phyloP scores from a whole-genome alignment of 352 stramenopile genomes.

The Elongisporangium undulatum region DNA sequence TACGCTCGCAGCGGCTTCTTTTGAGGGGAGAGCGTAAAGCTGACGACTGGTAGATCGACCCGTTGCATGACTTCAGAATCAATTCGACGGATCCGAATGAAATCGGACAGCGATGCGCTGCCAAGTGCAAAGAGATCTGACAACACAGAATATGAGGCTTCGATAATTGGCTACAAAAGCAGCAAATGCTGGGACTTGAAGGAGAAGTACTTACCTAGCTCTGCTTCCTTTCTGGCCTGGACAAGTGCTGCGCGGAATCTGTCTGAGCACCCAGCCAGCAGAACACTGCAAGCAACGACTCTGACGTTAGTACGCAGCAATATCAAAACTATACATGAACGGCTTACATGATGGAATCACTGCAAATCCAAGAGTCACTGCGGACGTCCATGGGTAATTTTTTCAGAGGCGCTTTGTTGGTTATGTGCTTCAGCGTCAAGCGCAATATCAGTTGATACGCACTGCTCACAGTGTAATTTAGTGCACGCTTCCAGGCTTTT shows the following conservation, averaged over 20 bases:
- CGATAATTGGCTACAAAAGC: neutral
- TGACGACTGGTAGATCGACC: constrained; percentile 53
- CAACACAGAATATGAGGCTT: neutral
- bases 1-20: constrained; percentile 42
- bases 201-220: constrained; percentile 37
- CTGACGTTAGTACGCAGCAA: too few relatives aligned
- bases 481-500: neutral
- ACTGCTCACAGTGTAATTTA: constrained; percentile 17
- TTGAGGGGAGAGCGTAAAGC: constrained; percentile 54
- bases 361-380: constrained; percentile 71
- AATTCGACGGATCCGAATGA: constrained; percentile 47
- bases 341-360: constrained; percentile 67
- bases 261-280: constrained; percentile 58
- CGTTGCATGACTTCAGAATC: constrained; percentile 36
- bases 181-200: neutral
- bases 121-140: constrained; percentile 69
- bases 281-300: constrained; percentile 22
- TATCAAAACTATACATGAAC: neutral
- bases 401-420: constrained; percentile 28
- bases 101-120: constrained; percentile 70
- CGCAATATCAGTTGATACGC: constrained; percentile 61
- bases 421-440: constrained; percentile 44
- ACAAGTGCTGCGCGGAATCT: constrained; percentile 41
- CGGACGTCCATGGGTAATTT: constrained; percentile 45
- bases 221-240: constrained; percentile 31